Evolutionary conservation across 345 rosid species (phyloP).

Genomic region (Rhodomyrtus tomentosa): DNA sequence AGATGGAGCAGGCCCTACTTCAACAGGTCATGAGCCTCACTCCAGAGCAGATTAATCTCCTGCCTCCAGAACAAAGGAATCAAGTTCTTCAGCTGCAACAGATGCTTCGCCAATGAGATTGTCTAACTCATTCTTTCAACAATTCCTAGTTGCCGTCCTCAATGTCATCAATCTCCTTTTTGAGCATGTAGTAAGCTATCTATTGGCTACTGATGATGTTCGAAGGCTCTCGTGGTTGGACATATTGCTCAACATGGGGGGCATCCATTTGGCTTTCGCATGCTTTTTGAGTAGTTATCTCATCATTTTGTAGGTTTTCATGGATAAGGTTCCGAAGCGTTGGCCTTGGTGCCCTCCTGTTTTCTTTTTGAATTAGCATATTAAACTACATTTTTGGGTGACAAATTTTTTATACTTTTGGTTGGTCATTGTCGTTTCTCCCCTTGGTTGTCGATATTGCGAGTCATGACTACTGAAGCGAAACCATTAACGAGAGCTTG

Average conservation of each 20-base stretch:
- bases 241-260: not conserved
- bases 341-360: not conserved
- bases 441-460: not conserved
- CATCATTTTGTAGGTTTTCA: not conserved
- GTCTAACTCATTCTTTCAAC: not conserved
- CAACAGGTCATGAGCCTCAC: constrained; percentile 98
- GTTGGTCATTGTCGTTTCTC: not conserved
- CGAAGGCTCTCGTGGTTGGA: not conserved
- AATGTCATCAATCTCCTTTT: not conserved
- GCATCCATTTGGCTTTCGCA: not conserved
- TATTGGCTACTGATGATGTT: not conserved
- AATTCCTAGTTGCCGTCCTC: not conserved
- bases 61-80: constrained; percentile 83
- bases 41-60: constrained; percentile 75
- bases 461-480: not conserved
- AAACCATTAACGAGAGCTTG: not conserved
- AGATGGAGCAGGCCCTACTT: constrained; percentile 95
- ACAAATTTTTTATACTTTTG: not conserved
- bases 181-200: not conserved
- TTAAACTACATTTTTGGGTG: not conserved
- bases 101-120: constrained; percentile 66
- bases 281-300: not conserved
- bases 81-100: constrained; percentile 97
- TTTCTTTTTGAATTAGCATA: not conserved
- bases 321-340: not conserved